Conservation (phyloP, 768 basidiomycete genomes). For the Lyophyllum shimeji region DNA sequence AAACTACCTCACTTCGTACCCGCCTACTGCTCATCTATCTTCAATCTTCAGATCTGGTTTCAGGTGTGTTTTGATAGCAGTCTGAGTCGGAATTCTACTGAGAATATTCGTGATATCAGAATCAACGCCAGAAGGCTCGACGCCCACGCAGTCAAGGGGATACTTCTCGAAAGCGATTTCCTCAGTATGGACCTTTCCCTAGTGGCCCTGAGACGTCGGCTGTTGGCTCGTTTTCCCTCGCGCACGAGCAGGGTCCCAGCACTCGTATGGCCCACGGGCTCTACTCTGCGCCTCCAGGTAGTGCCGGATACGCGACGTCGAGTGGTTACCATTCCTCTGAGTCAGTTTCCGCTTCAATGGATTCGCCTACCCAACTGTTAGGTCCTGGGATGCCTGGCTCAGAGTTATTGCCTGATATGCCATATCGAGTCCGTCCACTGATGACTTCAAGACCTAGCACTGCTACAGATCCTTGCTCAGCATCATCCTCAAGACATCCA, state of each 20-base stretch:
- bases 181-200: slow-evolving; percentile 65
- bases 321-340: slow-evolving; percentile 27
- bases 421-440: slow-evolving; percentile 1
- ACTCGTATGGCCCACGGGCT: slow-evolving; percentile 6
- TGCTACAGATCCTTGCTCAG: slow-evolving; percentile 5
- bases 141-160: slow-evolving; percentile 67
- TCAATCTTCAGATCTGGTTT: slow-evolving; percentile 74
- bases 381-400: slow-evolving; percentile 57
- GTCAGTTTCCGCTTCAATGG: slow-evolving; percentile 27
- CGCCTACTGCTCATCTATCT: slow-evolving; percentile 10
- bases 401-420: slow-evolving; percentile 15
- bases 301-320: slow-evolving; percentile 2
- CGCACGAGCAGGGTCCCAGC: slow-evolving; percentile 11
- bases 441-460: slow-evolving; percentile 9
- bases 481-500: not conserved
- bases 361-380: slow-evolving; percentile 40
- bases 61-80: slow-evolving; percentile 48
- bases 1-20: slow-evolving; percentile 12
- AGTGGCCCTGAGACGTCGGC: slow-evolving; percentile 36
- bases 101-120: slow-evolving; percentile 42
- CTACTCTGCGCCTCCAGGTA: not conserved
- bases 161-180: slow-evolving; percentile 49
- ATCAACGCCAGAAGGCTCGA: slow-evolving; percentile 85
- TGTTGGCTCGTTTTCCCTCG: slow-evolving; percentile 12
- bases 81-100: slow-evolving; percentile 19